Evolutionary conservation across 1,139 yeast species (phyloP).

Genomic region (Entelexis paramagnoliae): DNA sequence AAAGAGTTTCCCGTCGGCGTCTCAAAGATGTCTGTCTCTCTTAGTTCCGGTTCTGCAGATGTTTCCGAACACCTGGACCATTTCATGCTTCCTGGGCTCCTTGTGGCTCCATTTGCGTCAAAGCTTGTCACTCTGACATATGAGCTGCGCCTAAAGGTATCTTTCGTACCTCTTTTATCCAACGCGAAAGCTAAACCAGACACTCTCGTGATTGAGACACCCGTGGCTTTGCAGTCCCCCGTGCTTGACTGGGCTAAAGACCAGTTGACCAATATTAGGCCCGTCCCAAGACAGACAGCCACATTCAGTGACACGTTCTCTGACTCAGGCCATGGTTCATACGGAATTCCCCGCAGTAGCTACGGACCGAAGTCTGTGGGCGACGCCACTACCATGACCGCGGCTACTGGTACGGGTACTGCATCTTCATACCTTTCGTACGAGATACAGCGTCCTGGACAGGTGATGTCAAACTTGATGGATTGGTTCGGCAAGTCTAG

Average conservation of each 20-base stretch:
- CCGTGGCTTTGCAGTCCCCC: background rate
- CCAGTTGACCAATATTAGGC: background rate
- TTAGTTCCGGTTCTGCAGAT: background rate
- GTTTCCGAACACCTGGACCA: background rate
- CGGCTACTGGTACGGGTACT: background rate
- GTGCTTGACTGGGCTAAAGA: background rate
- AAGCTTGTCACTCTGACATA: slow-evolving; percentile 4
- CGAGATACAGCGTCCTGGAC: background rate
- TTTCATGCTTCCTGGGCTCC: slow-evolving; percentile 3
- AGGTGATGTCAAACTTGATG: background rate
- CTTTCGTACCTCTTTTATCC: background rate
- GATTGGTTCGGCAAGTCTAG: background rate
- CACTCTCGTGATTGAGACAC: background rate
- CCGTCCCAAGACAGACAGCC: background rate
- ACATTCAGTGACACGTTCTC: background rate
- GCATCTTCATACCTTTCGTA: background rate
- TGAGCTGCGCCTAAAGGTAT: slow-evolving; percentile 3
- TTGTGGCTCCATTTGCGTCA: slow-evolving; percentile 9
- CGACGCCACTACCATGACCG: background rate
- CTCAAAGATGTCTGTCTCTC: background rate
- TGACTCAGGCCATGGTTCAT: background rate
- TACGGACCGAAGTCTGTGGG: background rate
- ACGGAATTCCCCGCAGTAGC: background rate
- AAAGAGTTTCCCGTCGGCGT: slow-evolving; percentile 8
- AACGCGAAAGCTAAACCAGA: background rate